Evolutionary conservation across 1,284 basidiomycete species (phyloP).

Genomic region (Cerrena zonata): DNA sequence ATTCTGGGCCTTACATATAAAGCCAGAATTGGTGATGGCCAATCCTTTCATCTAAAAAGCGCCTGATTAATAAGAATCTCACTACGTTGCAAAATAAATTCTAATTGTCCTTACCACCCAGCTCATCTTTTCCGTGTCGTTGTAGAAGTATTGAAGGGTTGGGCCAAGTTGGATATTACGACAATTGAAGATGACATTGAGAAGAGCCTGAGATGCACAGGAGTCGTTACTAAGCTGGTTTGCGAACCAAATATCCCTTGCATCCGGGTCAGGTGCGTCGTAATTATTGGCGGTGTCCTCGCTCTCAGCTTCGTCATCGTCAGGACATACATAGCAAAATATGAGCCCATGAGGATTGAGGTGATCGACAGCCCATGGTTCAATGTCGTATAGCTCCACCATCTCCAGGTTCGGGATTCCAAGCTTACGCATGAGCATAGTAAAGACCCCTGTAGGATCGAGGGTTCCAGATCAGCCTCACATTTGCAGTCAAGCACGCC

Average conservation of each 20-base stretch:
- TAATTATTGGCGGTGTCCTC: constrained; percentile 40
- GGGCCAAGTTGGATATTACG: constrained; percentile 43
- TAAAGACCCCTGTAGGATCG: constrained; percentile 45
- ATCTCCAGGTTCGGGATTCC: constrained; percentile 48
- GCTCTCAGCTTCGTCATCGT: constrained; percentile 37
- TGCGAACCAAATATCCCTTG: constrained; percentile 56
- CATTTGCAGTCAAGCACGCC: no score
- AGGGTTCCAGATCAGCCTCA: not conserved
- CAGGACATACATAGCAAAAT: constrained; percentile 54
- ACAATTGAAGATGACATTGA: constrained; percentile 56
- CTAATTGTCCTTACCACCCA: constrained; percentile 39
- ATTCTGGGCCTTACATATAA: constrained; percentile 52
- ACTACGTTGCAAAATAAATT: not conserved
- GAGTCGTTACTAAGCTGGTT: constrained; percentile 63
- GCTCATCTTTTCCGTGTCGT: constrained; percentile 50
- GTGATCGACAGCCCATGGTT: constrained; percentile 54
- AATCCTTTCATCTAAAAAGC: constrained; percentile 52
- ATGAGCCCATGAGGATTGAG: constrained; percentile 48
- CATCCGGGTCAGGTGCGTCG: constrained; percentile 48
- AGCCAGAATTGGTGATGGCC: constrained; percentile 47
- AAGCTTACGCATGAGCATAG: constrained; percentile 45
- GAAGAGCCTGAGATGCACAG: constrained; percentile 54
- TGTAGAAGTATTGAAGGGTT: constrained; percentile 39
- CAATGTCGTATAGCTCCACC: constrained; percentile 55
- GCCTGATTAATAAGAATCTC: not conserved